Base-by-base conservation (phyloP, 75 land plant species). In the Pinus albicaulis region DNA sequence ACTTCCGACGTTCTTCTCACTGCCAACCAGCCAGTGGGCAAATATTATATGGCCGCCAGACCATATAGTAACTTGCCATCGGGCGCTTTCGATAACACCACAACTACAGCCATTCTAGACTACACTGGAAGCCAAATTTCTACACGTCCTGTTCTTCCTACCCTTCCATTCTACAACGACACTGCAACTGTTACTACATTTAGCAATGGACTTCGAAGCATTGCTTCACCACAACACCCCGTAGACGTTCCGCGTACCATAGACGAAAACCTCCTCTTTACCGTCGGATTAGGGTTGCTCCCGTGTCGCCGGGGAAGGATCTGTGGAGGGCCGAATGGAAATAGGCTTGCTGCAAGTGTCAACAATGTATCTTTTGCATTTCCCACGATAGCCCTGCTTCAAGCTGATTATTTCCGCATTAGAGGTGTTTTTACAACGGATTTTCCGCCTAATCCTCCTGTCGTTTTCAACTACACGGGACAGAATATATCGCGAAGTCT, bases 71-170 rank as follows among this genome's bases (percentile, higher is more conserved):
- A 78, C 38, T 77, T 78, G 14, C 71, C 10, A 3, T 72, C 59
- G 34, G 78, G 79, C 20, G 73, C 81, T 8, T 85, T 84, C 53
- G 85, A 82, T 81, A 90, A 80, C 80, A 82, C 83, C n/a, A 82
- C 90, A 74, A 85, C 90, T 80, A 84, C 89, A 20, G 92, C 87
- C 24, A 88, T 90, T 57, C 80, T 90, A 22, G 59, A 79, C 56
- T 90, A 90, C 80, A 68, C 65, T 0, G 76, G 76, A 55, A 5
- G 25, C 44, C 66, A 61, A 24, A 1, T 53, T 71, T 3, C 65
- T 31, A 8, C n/a, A 20, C 62, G 5, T 0, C 86, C 85, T 15
- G 17, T 57, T 12, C 41, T 77, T 56, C 89, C 77, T 1, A n/a
- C 14, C 13, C 80, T 85, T 23, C 83, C 84, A 16, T 65, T 80